Percentiles rank a stretch among this genome's conserved stretches.
Evolutionary conservation across 2,329 filamentous ascomycete genomes (phyloP).

Genomic region (Hypoxylon sp.): DNA sequence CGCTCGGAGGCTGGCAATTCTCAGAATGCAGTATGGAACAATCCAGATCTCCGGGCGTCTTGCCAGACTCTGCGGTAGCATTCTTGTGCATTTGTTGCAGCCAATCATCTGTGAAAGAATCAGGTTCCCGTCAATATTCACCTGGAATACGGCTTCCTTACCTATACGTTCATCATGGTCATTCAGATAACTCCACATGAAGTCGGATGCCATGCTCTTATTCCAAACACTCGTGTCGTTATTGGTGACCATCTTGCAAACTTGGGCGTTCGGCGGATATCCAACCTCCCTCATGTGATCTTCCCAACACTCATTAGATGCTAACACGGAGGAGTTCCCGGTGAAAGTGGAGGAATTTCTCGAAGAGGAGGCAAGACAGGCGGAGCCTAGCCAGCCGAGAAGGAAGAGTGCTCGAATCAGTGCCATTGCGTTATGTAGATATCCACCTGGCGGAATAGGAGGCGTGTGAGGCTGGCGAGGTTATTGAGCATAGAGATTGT

Average conservation of each 20-base stretch:
- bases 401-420: not conserved
- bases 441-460: not conserved
- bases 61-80: slow-evolving; percentile 5
- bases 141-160: not conserved
- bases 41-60: slow-evolving; percentile 13
- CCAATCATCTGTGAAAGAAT: slow-evolving; percentile 10
- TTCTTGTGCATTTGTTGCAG: slow-evolving; percentile 19
- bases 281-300: slow-evolving; percentile 2
- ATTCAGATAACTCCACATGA: not conserved
- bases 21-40: slow-evolving; percentile 14
- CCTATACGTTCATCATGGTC: not conserved
- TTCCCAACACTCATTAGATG: not conserved
- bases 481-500: not conserved
- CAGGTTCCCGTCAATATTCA: not conserved
- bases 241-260: slow-evolving; percentile 16
- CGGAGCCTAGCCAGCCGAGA: not conserved
- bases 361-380: not conserved
- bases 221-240: slow-evolving; percentile 1
- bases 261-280: slow-evolving; percentile 10
- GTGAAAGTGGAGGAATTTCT: not conserved
- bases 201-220: slow-evolving; percentile 16
- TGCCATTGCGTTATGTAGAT: not conserved
- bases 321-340: not conserved
- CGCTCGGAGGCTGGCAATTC: slow-evolving; percentile 4
- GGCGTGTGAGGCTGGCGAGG: not conserved